Evolutionary conservation across 768 basidiomycete species (phyloP), one percentile per base, ranked within the genome.

Genomic region (Arthromyces matolae): DNA sequence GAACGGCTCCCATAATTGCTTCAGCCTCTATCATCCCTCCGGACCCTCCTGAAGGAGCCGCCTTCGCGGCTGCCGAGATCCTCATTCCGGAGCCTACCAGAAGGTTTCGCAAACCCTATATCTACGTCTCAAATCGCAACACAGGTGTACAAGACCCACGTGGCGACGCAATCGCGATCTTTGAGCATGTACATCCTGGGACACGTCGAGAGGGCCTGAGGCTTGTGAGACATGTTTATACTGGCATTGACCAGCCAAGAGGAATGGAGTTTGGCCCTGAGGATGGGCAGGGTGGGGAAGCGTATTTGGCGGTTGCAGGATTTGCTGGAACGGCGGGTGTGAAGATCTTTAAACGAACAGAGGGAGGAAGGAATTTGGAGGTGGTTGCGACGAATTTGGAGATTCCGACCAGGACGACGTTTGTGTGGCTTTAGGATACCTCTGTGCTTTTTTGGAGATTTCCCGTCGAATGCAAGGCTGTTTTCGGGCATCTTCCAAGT

Each of bases 51-150:
- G 63, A 52, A 55, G 74, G 27, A 45, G 57, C 51, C 62, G 67
- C 54, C 59, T 83, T 75, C 58, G 79, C 76, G 8, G 83, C 77
- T 1, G 84, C 70, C 8, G 85, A 86, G 55, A 77, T 87, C 54
- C 73, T 86, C 36, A 77, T 85, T 50, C 78, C 84, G 0, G 51
- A 69, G 12, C 68, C 74, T 1, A 73, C 73, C 1, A 20, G 46
- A 3, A 56, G 58, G 18, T 86, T 80, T 69, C 75, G 73, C 0
- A 67, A 54, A 3, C 71, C 77, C 0, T 81, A 77, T 54, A 76
- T 86, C 54, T 88, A 86, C 64, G 74, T 71, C 16, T 84, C 84
- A 4, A 87, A 87, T 66, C 74, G 85, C 33, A 84, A 86, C 63
- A 70, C 68, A 0, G 71, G 70, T 4, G 63, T 67, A 4, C 68